phyloP scores from a whole-genome alignment of 495 filamentous ascomycete genomes.

The Cudoniella acicularis region DNA sequence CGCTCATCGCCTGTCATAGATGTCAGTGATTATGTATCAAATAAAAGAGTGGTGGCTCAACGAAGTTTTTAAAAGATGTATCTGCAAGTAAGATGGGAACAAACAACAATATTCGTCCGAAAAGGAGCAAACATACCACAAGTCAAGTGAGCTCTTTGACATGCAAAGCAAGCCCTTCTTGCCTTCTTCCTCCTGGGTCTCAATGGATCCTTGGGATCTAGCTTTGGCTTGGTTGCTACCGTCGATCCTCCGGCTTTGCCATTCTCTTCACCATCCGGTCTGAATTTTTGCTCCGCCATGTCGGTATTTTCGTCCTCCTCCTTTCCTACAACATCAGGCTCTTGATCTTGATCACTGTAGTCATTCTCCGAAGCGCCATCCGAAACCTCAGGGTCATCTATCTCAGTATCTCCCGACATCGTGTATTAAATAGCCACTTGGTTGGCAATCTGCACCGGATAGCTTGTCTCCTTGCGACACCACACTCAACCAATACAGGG shows the following conservation, averaged over 20 bases:
- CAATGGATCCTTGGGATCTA: constrained; percentile 77
- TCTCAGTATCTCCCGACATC: constrained; percentile 29
- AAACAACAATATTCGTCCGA: constrained; percentile 1
- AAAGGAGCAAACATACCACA: constrained; percentile 71
- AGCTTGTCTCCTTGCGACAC: constrained; percentile 22
- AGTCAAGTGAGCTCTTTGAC: constrained; percentile 94
- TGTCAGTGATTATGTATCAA: background rate
- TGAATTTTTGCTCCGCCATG: constrained; percentile 50
- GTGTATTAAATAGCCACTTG: constrained; percentile 22
- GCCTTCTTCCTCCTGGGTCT: constrained; percentile 94
- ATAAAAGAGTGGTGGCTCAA: background rate
- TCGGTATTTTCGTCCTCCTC: constrained; percentile 55
- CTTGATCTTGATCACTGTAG: constrained; percentile 48
- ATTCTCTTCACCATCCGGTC: constrained; percentile 37
- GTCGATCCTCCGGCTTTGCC: constrained; percentile 27
- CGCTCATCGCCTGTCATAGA: constrained; percentile 59
- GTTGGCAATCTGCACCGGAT: background rate
- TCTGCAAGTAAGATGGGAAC: constrained; percentile 19
- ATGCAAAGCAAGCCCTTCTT: constrained; percentile 89
- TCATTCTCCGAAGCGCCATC: constrained; percentile 52
- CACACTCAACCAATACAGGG: constrained; percentile 24
- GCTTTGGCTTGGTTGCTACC: constrained; percentile 52
- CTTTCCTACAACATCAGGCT: constrained; percentile 33
- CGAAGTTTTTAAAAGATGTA: constrained; percentile 13
- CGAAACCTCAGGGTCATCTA: constrained; percentile 32